phyloP scores from a whole-genome alignment of 1,284 basidiomycete species.

The Trichosporon sp. region DNA sequence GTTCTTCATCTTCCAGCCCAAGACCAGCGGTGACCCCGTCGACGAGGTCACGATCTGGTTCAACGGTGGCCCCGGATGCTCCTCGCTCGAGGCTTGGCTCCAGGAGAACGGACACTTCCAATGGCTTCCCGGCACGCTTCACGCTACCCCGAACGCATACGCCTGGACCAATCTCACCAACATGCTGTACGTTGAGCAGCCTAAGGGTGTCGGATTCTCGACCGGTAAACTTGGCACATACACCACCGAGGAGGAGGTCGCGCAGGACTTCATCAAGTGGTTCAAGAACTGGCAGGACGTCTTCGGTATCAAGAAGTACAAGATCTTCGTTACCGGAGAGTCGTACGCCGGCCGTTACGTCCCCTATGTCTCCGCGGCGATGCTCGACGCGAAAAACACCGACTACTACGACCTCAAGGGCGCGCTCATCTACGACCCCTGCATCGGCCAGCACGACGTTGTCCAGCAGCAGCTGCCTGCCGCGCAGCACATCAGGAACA shows the following conservation, averaged over 20 bases:
- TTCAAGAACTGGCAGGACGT: slow-evolving; percentile 21
- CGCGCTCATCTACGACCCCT: slow-evolving; percentile 30
- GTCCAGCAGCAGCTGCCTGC: slow-evolving; percentile 64
- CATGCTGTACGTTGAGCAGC: slow-evolving; percentile 55
- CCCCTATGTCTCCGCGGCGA: slow-evolving; percentile 43
- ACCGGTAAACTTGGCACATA: slow-evolving; percentile 62
- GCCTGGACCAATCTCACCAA: slow-evolving; percentile 68
- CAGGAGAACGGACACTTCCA: slow-evolving; percentile 58
- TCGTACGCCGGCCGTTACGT: slow-evolving; percentile 48
- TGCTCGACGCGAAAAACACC: slow-evolving; percentile 24
- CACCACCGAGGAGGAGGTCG: slow-evolving; percentile 35
- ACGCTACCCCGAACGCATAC: slow-evolving; percentile 53
- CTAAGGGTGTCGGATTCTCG: slow-evolving; percentile 73
- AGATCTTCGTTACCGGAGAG: slow-evolving; percentile 34
- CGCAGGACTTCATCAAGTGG: slow-evolving; percentile 34
- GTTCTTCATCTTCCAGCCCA: slow-evolving; percentile 26
- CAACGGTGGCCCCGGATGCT: slow-evolving; percentile 51
- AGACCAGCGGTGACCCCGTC: slow-evolving; percentile 14
- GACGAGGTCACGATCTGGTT: slow-evolving; percentile 31
- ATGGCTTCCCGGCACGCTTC: not conserved
- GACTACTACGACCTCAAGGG: slow-evolving; percentile 21
- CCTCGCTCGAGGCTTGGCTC: slow-evolving; percentile 66
- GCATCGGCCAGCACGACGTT: slow-evolving; percentile 47
- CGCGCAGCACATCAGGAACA: slow-evolving; percentile 11
- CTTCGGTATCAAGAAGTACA: slow-evolving; percentile 19